Conservation (phyloP, 106 monocot species). For the Ottelia alismoides region DNA sequence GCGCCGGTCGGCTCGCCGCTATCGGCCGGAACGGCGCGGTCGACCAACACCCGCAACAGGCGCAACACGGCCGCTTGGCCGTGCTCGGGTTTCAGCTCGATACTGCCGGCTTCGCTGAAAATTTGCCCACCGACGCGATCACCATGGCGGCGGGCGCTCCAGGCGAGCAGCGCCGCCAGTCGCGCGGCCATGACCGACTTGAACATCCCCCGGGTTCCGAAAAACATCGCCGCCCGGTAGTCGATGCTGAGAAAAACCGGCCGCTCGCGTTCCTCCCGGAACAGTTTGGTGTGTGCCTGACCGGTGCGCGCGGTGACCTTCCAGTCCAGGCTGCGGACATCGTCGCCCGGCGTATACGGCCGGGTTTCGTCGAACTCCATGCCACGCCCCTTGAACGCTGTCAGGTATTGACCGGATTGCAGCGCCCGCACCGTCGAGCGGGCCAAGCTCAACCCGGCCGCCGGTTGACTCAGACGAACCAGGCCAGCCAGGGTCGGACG, state of each 20-base stretch:
- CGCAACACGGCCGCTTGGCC: background rate
- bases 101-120: background rate
- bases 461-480: too few species aligned
- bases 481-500: too few species aligned
- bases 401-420: background rate
- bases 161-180: background rate
- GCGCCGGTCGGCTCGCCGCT: background rate
- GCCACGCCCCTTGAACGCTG: background rate
- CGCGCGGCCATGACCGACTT: background rate
- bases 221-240: background rate
- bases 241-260: background rate
- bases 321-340: background rate
- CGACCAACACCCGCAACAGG: background rate
- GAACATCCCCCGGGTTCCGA: background rate
- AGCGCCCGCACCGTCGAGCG: too few species aligned
- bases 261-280: background rate
- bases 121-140: background rate
- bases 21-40: too few species aligned
- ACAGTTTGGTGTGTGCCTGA: background rate
- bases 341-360: background rate
- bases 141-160: background rate
- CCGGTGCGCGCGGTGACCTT: background rate
- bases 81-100: background rate
- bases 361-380: background rate
- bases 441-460: too few species aligned